These are phyloP conservation scores for Zopfia rhizophila DNA, from an alignment of 2,329 filamentous ascomycete genomes.

Conservation along the genomic window DNA sequence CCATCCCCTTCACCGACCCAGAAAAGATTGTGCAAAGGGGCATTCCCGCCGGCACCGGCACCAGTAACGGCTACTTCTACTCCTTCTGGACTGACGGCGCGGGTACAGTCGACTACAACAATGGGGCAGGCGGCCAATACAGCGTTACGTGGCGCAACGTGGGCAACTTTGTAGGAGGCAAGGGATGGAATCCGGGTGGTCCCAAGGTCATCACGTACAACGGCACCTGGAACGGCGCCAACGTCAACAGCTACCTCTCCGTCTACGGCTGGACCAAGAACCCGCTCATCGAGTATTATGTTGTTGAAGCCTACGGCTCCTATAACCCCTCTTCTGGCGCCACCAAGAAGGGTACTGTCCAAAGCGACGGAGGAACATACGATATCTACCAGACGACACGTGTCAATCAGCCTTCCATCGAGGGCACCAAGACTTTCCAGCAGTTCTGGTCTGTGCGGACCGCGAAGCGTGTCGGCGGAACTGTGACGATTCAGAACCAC, in stretches of 20 bases:
- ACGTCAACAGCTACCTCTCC: slow-evolving; percentile 64
- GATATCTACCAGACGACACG: slow-evolving; percentile 63
- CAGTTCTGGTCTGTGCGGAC: slow-evolving; percentile 66
- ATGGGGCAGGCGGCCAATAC: slow-evolving; percentile 62
- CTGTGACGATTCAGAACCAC: slow-evolving; percentile 62
- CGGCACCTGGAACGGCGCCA: slow-evolving; percentile 57
- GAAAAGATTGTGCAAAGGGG: slow-evolving; percentile 28
- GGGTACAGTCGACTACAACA: slow-evolving; percentile 64
- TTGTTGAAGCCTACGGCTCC: slow-evolving; percentile 64
- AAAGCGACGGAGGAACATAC: slow-evolving; percentile 64
- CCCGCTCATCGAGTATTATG: slow-evolving; percentile 69
- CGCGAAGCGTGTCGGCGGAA: slow-evolving; percentile 62
- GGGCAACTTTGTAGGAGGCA: slow-evolving; percentile 67
- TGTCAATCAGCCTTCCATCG: slow-evolving; percentile 63
- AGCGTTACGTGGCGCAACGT: slow-evolving; percentile 60
- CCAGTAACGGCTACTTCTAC: slow-evolving; percentile 63
- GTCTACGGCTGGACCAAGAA: slow-evolving; percentile 68
- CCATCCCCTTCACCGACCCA: slow-evolving; percentile 40
- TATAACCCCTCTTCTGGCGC: slow-evolving; percentile 61
- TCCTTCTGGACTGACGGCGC: slow-evolving; percentile 68
- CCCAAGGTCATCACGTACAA: slow-evolving; percentile 62
- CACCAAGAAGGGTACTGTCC: slow-evolving; percentile 62
- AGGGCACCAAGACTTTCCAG: slow-evolving; percentile 65
- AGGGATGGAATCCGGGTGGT: slow-evolving; percentile 66
- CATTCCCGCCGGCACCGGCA: slow-evolving; percentile 38